Evolutionary conservation across 768 basidiomycete genomes (phyloP), one percentile per base, ranked within the genome.

Genomic region (Leccinum subtestaceum): DNA sequence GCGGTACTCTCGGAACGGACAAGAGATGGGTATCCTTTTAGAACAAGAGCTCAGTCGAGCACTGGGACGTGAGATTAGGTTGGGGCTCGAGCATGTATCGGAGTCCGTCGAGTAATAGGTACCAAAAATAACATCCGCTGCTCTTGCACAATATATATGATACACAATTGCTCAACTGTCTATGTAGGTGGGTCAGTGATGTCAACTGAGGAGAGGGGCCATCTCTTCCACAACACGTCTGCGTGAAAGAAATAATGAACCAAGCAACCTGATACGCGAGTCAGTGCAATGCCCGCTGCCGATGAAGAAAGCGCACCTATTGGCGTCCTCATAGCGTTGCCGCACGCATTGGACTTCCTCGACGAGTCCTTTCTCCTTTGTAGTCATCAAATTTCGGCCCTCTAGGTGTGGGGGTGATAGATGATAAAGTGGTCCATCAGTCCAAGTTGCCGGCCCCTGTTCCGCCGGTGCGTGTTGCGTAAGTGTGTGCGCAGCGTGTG

Each of bases 1-100:
- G 95, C 74, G 89, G 31, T 95, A 95, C 69, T 72, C 77, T 6
- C 82, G 95, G 48, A 89, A 93, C 56, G 83, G 81, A 21, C 75
- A 74, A 43, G 76, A 81, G 3, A 71, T 96, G 64, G 80, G 82
- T 8, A 74, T 77, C 8, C 75, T 95, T 51, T 75, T 96, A 40
- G 85, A 88, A 52, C 74, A 78, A 38, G 94, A 97, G 68, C 79
- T 97, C n/a, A 73, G 76, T 53, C 65, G 65, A 32, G 67, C 75
- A 15, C 65, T 85, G 11, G 71, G 72, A 15, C 70, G 65, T 40
- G 65, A 74, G n/a, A 64, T 78, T 38, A 67, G 65, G 31, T 43
- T 80, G 43, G 66, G 67, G n/a, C 55, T 78, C 9, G 62, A 63
- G 7, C 59, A 53, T 19, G 62, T 75, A 2, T 75, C 70, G 2